Evolutionary conservation across 306 rosid species (phyloP), one percentile per base, ranked within the genome.

Genomic region (Neltuma alba): DNA sequence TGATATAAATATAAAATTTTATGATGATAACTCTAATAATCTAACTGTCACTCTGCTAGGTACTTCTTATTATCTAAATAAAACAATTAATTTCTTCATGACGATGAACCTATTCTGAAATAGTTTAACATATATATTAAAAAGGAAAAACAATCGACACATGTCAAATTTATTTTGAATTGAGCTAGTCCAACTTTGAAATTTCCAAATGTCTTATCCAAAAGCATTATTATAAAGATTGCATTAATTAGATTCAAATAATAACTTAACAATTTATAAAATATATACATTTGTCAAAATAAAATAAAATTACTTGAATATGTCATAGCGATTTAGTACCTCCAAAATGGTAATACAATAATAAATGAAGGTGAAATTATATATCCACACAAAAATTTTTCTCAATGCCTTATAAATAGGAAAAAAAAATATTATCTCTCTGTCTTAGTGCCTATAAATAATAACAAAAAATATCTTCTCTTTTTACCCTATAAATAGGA

Each of bases 131-230:
- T 55, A 23, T 55, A 55, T 21, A n/a, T n/a, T n/a, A 9, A 15
- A 28, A 15, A 0, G 15, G 20, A 31, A 15, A 18, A 15, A 47
- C 0, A 30, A 14, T 6, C 23, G 15, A 16, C 10, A 62, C 23
- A 5, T 15, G 40, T 33, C 41, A 14, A 55, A 25, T 10, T 23
- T 23, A 23, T 6, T 57, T 57, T 57, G 12, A 31, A 2, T 12
- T 63, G 69, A 63, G n/a, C 23, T 63, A 42, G 69, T 63, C 69
- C 13, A 33, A 63, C 69, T 16, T 16, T 63, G 41, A 63, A 63
- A 63, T 7, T 63, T 16, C 42, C 4, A 30, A 63, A 61, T 37
- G 36, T 37, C 41, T 31, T 33, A 33, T 15, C 40, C 42, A 63
- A 16, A 42, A 63, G n/a, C 40, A 15, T 1, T 25, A 57, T 25